Conservation (phyloP, 2,329 filamentous ascomycete genomes). For the Pseudogymnoascus sp. region DNA sequence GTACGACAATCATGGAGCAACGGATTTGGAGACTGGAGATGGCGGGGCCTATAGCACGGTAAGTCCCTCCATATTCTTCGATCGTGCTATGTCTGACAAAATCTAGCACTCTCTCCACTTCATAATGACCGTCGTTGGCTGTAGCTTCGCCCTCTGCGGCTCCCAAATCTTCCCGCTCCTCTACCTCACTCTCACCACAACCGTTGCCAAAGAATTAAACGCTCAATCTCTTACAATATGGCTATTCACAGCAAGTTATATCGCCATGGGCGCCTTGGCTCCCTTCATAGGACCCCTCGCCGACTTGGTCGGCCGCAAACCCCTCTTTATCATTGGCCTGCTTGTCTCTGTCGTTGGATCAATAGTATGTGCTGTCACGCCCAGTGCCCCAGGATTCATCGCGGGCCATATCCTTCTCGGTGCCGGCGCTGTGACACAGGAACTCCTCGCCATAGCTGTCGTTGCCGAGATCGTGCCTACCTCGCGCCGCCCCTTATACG, state of each 20-base stretch:
- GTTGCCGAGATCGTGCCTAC: conserved; percentile 11
- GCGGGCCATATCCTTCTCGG: conserved; percentile 9
- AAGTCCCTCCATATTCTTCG: background rate
- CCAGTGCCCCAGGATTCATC: conserved; percentile 13
- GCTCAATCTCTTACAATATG: conserved; percentile 13
- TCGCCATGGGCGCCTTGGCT: conserved; percentile 15
- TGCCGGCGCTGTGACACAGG: conserved; percentile 10
- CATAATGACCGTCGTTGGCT: conserved; percentile 12
- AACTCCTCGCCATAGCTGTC: conserved; percentile 9
- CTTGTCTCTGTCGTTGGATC: conserved; percentile 12
- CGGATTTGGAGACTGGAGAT: background rate
- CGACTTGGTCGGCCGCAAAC: conserved; percentile 16
- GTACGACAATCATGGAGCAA: background rate
- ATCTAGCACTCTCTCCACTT: background rate
- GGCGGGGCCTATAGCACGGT: background rate
- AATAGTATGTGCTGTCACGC: conserved; percentile 15
- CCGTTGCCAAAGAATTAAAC: conserved; percentile 6
- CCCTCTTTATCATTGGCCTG: conserved; percentile 13
- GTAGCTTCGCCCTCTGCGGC: conserved; percentile 11
- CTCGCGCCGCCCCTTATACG: conserved; percentile 7
- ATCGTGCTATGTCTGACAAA: background rate
- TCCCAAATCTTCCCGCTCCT: conserved; percentile 10
- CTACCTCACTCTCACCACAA: background rate
- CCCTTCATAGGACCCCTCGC: conserved; percentile 19
- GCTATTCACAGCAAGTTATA: conserved; percentile 13